Base-by-base conservation (phyloP, 345 rosid species). In the Erysimum cheiranthoides region DNA sequence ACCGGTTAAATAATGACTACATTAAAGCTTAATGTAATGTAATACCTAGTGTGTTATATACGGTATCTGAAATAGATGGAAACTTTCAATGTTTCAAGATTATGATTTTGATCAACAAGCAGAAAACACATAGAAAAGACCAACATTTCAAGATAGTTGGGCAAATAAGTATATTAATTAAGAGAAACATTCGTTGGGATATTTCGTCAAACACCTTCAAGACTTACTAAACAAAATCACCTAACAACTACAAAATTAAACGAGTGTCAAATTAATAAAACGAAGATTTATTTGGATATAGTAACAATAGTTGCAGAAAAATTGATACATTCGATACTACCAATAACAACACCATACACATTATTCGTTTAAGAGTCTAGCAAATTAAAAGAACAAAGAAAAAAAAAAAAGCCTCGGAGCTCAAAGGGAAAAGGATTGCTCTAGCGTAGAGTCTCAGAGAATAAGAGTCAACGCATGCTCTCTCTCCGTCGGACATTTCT, bases 401-500 rank as follows among this genome's bases (percentile, higher is more conserved):
- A 1, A 32, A 21, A 21, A n/a, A 32, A 46, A 46, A n/a, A 25
- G 32, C 10, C 57, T 14, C 8, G 18, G 32, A 28, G 11, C 7
- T 27, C 52, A 16, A 59, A 68, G n/a, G 60, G 51, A 28, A 21
- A 47, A 74, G 2, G 10, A 58, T 38, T 38, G 42, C 65, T 17
- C 27, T 25, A 56, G 61, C 51, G 43, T n/a, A 47, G n/a, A 67
- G 42, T 47, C 21, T 47, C 21, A 17, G 31, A 30, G 45, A 31
- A 16, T 21, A 2, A 27, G 12, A 46, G 6, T 69, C 59, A 77
- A 56, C 88, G 77, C 73, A 66, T 78, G 72, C 84, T 90, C 66
- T 90, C 95, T 64, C 92, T 81, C 36, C 97, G 87, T 28, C 99
- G 90, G 25, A 84, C 92, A 13, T 87, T 86, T 57, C 93, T 78